Evolutionary conservation across 768 basidiomycete genomes (phyloP).

Genomic region (Russula dissimulans): DNA sequence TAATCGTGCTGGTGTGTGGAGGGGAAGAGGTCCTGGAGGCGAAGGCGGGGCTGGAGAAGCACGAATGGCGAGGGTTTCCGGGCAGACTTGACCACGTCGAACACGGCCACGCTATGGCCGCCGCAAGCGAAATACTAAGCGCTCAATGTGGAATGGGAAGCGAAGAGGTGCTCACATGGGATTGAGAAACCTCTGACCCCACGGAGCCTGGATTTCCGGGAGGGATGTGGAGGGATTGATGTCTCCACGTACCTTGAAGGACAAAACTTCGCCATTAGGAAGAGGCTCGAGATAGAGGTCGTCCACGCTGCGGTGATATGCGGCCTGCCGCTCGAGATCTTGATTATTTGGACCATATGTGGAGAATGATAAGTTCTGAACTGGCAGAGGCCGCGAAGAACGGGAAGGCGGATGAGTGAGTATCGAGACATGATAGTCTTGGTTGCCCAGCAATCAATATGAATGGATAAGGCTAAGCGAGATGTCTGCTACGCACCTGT

Average conservation of each 20-base stretch:
- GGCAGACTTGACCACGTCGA: slow-evolving; percentile 55
- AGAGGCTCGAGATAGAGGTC: slow-evolving; percentile 73
- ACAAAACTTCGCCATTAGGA: slow-evolving; percentile 69
- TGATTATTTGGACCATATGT: slow-evolving; percentile 89
- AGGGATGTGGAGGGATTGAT: slow-evolving; percentile 24
- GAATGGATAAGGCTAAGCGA: slow-evolving; percentile 12
- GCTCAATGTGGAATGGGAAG: neutral
- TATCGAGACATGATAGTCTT: slow-evolving; percentile 88
- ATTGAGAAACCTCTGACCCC: slow-evolving; percentile 49
- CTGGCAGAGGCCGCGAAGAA: slow-evolving; percentile 32
- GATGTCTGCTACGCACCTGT: slow-evolving; percentile 43
- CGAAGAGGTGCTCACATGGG: slow-evolving; percentile 49
- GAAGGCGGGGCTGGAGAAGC: slow-evolving; percentile 78
- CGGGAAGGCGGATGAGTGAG: slow-evolving; percentile 43
- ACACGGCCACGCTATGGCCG: slow-evolving; percentile 61
- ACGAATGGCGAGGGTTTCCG: slow-evolving; percentile 58
- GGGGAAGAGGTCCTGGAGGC: slow-evolving; percentile 64
- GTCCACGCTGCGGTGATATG: slow-evolving; percentile 72
- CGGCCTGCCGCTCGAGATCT: slow-evolving; percentile 60
- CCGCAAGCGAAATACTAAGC: neutral
- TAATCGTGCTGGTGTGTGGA: slow-evolving; percentile 32
- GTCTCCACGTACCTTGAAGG: slow-evolving; percentile 45
- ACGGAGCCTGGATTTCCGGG: slow-evolving; percentile 37
- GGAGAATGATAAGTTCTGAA: slow-evolving; percentile 84
- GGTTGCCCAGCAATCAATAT: neutral